Evolutionary conservation across 768 basidiomycete genomes (phyloP), one percentile per base, ranked within the genome.

Genomic region (Phallus indusiatus): DNA sequence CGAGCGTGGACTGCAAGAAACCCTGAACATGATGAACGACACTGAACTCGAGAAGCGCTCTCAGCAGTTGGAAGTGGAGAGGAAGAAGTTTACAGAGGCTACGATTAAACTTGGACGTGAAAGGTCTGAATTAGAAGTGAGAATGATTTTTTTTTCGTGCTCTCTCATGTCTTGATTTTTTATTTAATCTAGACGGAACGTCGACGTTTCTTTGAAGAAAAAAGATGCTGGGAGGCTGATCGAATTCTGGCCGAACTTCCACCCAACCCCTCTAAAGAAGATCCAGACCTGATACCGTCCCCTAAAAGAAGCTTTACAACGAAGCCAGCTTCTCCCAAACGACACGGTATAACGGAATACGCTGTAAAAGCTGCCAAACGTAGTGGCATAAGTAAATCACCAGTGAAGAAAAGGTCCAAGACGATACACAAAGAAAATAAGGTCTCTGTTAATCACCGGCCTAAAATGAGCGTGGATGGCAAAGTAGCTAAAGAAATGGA

Each of bases 101-200:
- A 76, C 84, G 12, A 71, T 86, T 18, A 77, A 75, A 60, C 71
- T 91, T 22, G 82, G 82, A 0, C 78, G 79, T 63, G 88, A 90
- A 58, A 81, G 79, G 66, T 78, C 82, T 2, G 71, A 74, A 5
- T 68, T 90, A 12, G 86, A 90, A 80, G 89, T 88, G 67, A 49
- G 59, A 60, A 58, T 22, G 20, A 18, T 55, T 14, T 53, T 53
- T 56, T 14, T 28, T 3, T 28, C 34, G 8, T 58, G 47, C 42
- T 24, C 48, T 48, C 34, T 35, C 24, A 35, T 22, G 49, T 20
- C 18, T 21, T 34, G 21, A 47, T 33, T 35, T 18, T 34, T 4
- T 28, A 60, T 61, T 42, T 61, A 46, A 54, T 50, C 12, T 63
- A 90, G 88, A 79, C 78, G 10, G 84, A 88, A 65, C 78, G 81